Conservation (phyloP, 2,329 filamentous ascomycete genomes). For the Pestalotiopsis sp. region DNA sequence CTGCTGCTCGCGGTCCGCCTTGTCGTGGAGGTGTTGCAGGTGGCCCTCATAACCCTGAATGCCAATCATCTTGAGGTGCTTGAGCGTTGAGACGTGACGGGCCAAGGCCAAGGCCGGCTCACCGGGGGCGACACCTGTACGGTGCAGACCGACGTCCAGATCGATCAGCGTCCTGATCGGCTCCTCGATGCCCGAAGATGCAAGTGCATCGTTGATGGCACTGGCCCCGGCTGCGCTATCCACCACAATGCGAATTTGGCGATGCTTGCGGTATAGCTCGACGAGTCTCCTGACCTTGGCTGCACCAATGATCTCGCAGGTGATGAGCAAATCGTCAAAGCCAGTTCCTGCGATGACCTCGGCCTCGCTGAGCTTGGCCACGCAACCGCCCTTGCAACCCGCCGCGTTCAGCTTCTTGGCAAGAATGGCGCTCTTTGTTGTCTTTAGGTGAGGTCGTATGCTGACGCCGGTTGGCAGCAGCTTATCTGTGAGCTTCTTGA, state of each 20-base stretch:
- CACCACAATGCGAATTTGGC: slow-evolving; percentile 46
- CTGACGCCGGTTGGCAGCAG: slow-evolving; percentile 47
- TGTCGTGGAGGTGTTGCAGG: slow-evolving; percentile 51
- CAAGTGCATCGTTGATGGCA: slow-evolving; percentile 47
- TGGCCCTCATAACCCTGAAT: slow-evolving; percentile 58
- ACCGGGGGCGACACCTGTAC: slow-evolving; percentile 49
- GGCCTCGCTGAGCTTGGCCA: slow-evolving; percentile 53
- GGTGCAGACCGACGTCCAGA: slow-evolving; percentile 52
- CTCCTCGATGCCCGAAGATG: slow-evolving; percentile 35
- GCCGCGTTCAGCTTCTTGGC: slow-evolving; percentile 46
- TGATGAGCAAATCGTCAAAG: slow-evolving; percentile 53
- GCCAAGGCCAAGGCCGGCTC: slow-evolving; percentile 44
- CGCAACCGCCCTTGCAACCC: slow-evolving; percentile 53
- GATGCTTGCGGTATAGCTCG: slow-evolving; percentile 43
- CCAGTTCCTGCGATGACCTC: slow-evolving; percentile 45
- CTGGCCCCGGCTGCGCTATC: slow-evolving; percentile 48
- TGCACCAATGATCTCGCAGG: slow-evolving; percentile 51
- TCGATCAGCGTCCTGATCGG: slow-evolving; percentile 47
- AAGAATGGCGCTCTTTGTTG: slow-evolving; percentile 50
- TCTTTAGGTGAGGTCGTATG: slow-evolving; percentile 57
- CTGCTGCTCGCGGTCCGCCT: slow-evolving; percentile 40
- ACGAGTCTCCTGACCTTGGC: slow-evolving; percentile 50
- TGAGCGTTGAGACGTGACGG: slow-evolving; percentile 36
- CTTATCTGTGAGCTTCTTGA: slow-evolving; percentile 46
- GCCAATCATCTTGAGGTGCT: slow-evolving; percentile 47